Base-by-base conservation (phyloP, 257 asterid species). In the Capsicum rhomboideum region DNA sequence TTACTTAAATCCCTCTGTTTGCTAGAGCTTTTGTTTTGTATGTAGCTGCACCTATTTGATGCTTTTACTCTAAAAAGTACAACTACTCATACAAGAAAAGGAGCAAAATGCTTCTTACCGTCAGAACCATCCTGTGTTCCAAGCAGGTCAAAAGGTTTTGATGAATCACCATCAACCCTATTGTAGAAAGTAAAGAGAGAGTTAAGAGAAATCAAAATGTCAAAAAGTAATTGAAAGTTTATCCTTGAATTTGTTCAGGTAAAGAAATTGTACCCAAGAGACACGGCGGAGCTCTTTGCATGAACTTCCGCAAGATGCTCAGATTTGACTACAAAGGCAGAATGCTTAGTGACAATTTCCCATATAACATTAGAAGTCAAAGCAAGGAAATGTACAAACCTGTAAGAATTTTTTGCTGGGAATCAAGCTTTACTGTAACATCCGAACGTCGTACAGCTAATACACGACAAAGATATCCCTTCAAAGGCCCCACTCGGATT, bases 351-450 rank as follows among this genome's bases (percentile, higher is more conserved):
- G 82, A 77, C 67, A 86, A 82, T 80, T 56, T 56, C 58, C 69
- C 77, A 53, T 10, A 49, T 52, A 37, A 58, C 20, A 54, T 53
- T 16, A 66, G 59, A 71, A 86, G 8, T 11, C 53, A 83, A 67
- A 61, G 40, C 87, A 58, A 84, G 50, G 28, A 46, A 10, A 58
- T 4, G 80, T 81, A 80, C 89, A 80, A 84, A 95, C 99, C 98
- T 84, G 97, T 93, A 64, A 97, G 92, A 87, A 97, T 94, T 87
- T 88, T 95, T 79, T 95, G 98, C 97, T 93, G 92, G 58, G 99
- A 97, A 88, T 95, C 99, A 85, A 97, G 92, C 92, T 93, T 95
- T 86, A 97, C 99, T 26, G 99, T 95, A 72, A 95, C 91, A 84
- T 93, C 98, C 88, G 98, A 87, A 68, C 97, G 95, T 28, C 99